These are phyloP conservation scores for Neonectria faginata DNA, from an alignment of 2,329 filamentous ascomycete genomes.

Conservation along the genomic window DNA sequence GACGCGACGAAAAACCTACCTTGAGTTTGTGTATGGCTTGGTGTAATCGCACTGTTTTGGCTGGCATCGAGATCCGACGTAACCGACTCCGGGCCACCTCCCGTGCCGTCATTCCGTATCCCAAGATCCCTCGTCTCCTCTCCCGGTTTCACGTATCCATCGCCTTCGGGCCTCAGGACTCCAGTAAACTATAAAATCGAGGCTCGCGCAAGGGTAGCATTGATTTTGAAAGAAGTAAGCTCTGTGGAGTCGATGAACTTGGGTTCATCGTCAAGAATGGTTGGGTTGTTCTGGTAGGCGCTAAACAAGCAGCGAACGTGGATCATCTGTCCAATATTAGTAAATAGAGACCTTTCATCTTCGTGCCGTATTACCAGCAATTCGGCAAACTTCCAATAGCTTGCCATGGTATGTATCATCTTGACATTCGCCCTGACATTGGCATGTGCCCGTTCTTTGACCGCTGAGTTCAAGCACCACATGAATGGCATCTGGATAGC, in stretches of 20 bases:
- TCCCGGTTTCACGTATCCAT: slow-evolving; percentile 16
- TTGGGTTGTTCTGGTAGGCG: background rate
- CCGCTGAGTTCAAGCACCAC: slow-evolving; percentile 31
- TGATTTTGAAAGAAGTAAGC: slow-evolving; percentile 14
- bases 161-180: slow-evolving; percentile 7
- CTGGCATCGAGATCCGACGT: background rate
- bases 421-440: slow-evolving; percentile 36
- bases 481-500: slow-evolving; percentile 42
- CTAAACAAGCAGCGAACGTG: no score
- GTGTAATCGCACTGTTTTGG: background rate
- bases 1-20: no score
- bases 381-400: slow-evolving; percentile 22
- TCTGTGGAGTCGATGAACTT: slow-evolving; percentile 1
- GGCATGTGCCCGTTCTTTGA: slow-evolving; percentile 27
- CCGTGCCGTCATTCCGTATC: no score
- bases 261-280: slow-evolving; percentile 5
- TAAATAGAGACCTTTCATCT: no score
- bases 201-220: slow-evolving; percentile 2
- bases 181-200: slow-evolving; percentile 31
- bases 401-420: slow-evolving; percentile 26
- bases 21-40: no score
- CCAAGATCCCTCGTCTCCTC: slow-evolving; percentile 13
- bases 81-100: no score
- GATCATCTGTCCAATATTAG: no score
- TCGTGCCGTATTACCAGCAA: slow-evolving; percentile 13